Base-by-base conservation (phyloP, 768 basidiomycete species). In the Piloderma croceum region DNA sequence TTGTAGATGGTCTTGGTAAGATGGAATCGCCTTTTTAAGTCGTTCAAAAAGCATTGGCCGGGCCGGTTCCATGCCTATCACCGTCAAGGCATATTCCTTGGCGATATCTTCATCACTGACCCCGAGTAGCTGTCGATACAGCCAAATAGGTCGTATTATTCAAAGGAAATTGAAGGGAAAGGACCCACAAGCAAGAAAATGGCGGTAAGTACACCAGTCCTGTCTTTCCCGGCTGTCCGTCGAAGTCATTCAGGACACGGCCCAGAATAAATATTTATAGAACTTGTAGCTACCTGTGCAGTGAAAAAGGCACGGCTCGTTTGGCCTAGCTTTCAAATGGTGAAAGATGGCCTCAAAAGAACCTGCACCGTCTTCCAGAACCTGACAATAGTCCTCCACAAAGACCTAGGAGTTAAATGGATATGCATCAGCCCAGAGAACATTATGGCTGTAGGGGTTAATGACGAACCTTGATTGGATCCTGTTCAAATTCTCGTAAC, bases 181-280 rank as follows among this genome's bases (percentile, higher is more conserved):
- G 3, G 24, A 24, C 42, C 31, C 33, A 67, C 65, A 54, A 61
- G 48, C 27, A 67, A 49, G 7, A 68, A 48, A 7, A 68, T 40
- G 13, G 65, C 65, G 7, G 59, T 54, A 41, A 67, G 59, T 9
- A 69, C 39, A 4, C 67, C 69, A 4, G 69, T 69, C 22, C 71
- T 48, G 51, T 73, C 69, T 44, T 72, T 71, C 2, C 71, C 71
- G 17, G 59, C 67, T 70, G 41, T 12, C 38, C 13, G 21, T 31
- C 13, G 18, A 44, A 19, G 11, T 24, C 29, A n/a, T 17, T 20
- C 34, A 41, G 15, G 33, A n/a, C n/a, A n/a, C n/a, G n/a, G n/a
- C n/a, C n/a, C n/a, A 12, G 21, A 10, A n/a, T 9, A 7, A 18
- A 31, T 17, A 27, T 24, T 31, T 43, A 18, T 5, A 17, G 12